Evolutionary conservation across 1,284 basidiomycete species (phyloP).

Genomic region (Hypsizygus ulmarius): DNA sequence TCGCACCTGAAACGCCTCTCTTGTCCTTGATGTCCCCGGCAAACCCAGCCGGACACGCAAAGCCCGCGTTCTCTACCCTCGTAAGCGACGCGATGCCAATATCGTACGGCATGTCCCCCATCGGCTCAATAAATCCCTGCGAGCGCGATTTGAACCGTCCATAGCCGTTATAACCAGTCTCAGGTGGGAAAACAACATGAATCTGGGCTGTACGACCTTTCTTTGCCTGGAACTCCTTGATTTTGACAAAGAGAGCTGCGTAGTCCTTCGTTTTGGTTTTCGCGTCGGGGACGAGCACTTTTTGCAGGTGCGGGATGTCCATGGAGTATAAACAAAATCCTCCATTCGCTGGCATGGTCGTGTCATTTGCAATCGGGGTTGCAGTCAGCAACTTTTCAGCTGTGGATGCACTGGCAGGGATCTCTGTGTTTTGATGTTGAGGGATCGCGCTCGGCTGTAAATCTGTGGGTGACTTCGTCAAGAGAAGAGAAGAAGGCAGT

Average conservation of each 20-base stretch:
- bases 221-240: slow-evolving; percentile 4
- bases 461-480: too few species aligned
- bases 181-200: slow-evolving; percentile 3
- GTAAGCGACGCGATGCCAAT: too few species aligned
- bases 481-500: too few species aligned
- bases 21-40: not conserved
- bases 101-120: too few species aligned
- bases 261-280: slow-evolving; percentile 9
- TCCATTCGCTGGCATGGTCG: not conserved
- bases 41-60: too few species aligned
- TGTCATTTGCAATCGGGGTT: too few species aligned
- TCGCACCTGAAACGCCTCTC: not conserved
- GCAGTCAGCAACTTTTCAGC: too few species aligned
- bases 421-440: too few species aligned
- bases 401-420: not conserved
- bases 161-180: not conserved
- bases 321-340: slow-evolving; percentile 10
- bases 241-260: slow-evolving; percentile 2
- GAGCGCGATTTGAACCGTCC: not conserved
- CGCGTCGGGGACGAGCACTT: slow-evolving; percentile 1
- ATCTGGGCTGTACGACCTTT: slow-evolving; percentile 9
- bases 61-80: too few species aligned
- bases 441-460: too few species aligned
- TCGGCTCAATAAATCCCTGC: slow-evolving; percentile 3
- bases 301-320: slow-evolving; percentile 1